Evolutionary conservation across 2,329 filamentous ascomycete species (phyloP), one percentile per base, ranked within the genome.

Genomic region (Fusarium agapanthi): DNA sequence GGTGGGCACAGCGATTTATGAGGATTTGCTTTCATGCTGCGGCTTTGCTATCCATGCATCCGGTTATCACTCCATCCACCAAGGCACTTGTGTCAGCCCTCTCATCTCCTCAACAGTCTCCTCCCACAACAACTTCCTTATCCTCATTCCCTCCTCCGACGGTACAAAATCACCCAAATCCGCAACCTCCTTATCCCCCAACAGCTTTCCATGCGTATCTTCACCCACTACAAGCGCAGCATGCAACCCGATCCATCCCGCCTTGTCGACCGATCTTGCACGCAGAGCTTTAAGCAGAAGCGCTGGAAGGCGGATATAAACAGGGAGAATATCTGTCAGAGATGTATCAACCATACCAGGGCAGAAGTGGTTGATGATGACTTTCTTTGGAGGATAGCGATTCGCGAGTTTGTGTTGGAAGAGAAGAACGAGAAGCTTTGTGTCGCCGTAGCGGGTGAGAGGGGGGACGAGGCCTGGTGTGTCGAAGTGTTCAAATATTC

Each of bases 351-450:
- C 51, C 41, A 73, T 37, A 2, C 54, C 65, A 1, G 65, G 65
- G 2, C 47, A 67, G 20, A 60, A 65, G 3, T 34, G 8, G n/a
- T 67, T 67, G 2, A 67, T 22, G 0, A 55, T 35, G 2, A 53
- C 62, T 11, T 66, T 50, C 6, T 59, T 45, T 1, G 65, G 32
- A 3, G 30, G 34, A 5, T 72, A 67, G 4, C 50, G 71, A 5
- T n/a, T 16, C 1, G 69, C 65, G 4, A 78, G 30, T 26, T 77
- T 66, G 4, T 54, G 59, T 9, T 70, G 63, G 61, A 78, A 72
- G 30, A 77, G 56, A 3, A 67, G 63, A 13, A 57, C 26, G 4
- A 71, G 67, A 9, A 59, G 61, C 18, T 71, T 71, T 13, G n/a
- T 59, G 15, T 62, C 69, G 12, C 56, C 41, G 57, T 71, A 71